phyloP scores from a whole-genome alignment of 805 yeast genomes.

The Metschnikowia continentalis region DNA sequence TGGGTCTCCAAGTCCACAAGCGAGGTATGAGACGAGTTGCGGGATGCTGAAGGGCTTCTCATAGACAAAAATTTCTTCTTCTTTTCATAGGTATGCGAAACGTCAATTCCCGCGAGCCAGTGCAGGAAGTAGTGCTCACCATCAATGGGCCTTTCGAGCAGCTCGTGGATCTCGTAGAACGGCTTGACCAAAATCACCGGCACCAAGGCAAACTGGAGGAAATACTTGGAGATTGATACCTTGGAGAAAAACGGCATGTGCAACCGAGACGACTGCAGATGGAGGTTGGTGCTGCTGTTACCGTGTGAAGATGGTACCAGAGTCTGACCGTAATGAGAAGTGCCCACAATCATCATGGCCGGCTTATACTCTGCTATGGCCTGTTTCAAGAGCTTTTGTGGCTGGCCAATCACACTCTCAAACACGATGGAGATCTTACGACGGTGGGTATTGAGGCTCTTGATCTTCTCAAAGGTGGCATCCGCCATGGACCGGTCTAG shows the following conservation, averaged over 20 bases:
- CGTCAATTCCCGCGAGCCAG: conserved; percentile 29
- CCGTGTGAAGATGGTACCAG: conserved; percentile 5
- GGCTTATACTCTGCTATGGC: conserved; percentile 42
- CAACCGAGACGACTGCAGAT: conserved; percentile 3
- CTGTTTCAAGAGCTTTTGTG: conserved; percentile 33
- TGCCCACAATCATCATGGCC: conserved; percentile 44
- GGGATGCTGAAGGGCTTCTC: conserved; percentile 14
- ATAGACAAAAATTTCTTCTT: conserved; percentile 14
- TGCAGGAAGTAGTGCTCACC: conserved; percentile 33
- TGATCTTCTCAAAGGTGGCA: conserved; percentile 26
- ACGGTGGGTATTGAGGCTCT: conserved; percentile 30
- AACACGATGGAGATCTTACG: conserved; percentile 37
- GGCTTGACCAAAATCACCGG: conserved; percentile 45
- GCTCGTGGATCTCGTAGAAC: conserved; percentile 28
- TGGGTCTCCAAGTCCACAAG: conserved; percentile 9
- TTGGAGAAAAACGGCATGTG: conserved; percentile 29
- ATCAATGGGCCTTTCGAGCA: conserved; percentile 29
- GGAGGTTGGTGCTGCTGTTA: conserved; percentile 3
- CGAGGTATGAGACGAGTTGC: conserved; percentile 12
- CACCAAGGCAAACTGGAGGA: conserved; percentile 40
- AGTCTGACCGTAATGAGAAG: conserved; percentile 27
- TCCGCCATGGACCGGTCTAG: conserved; percentile 32
- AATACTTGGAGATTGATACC: conserved; percentile 36
- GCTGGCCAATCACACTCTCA: conserved; percentile 40
- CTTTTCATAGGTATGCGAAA: conserved; percentile 15